These are phyloP conservation scores for Erodium maritimum DNA, from an alignment of 345 rosid species.

Conservation along the genomic window DNA sequence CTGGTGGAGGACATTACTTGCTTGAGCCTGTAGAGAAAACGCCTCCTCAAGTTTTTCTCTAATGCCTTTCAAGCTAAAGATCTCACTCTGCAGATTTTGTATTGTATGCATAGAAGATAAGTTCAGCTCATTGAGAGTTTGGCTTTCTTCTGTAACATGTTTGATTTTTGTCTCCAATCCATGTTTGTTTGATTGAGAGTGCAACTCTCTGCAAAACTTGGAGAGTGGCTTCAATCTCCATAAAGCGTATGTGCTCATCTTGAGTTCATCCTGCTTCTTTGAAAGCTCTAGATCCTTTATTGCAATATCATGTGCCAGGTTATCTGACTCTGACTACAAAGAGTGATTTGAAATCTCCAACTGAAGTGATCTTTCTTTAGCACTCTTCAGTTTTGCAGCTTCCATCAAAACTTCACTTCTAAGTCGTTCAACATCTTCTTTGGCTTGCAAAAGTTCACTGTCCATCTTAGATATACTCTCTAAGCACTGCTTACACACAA, in stretches of 20 bases:
- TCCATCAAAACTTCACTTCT: slow-evolving; percentile 45
- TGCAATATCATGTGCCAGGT: slow-evolving; percentile 42
- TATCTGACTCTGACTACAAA: slow-evolving; percentile 57
- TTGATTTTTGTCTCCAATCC: slow-evolving; percentile 42
- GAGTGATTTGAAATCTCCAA: slow-evolving; percentile 56
- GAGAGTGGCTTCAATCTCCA: slow-evolving; percentile 50
- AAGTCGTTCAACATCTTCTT: slow-evolving; percentile 44
- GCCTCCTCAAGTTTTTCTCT: slow-evolving; percentile 67
- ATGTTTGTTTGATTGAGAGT: slow-evolving; percentile 35
- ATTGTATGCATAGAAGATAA: slow-evolving; percentile 37
- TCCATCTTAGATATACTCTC: slow-evolving; percentile 54
- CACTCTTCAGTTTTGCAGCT: slow-evolving; percentile 41
- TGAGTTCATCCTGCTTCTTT: slow-evolving; percentile 57
- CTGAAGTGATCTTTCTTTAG: slow-evolving; percentile 38
- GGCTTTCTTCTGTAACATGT: slow-evolving; percentile 28
- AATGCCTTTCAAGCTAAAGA: slow-evolving; percentile 41
- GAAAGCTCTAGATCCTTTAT: slow-evolving; percentile 57
- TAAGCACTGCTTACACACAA: slow-evolving; percentile 49
- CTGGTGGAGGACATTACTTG: slow-evolving; percentile 52
- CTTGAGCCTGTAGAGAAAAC: slow-evolving; percentile 37
- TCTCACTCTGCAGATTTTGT: slow-evolving; percentile 35
- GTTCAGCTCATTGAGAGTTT: slow-evolving; percentile 30
- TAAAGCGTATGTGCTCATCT: slow-evolving; percentile 56
- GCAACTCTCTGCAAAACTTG: slow-evolving; percentile 35
- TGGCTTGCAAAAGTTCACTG: slow-evolving; percentile 39